Evolutionary conservation across 257 asterid genomes (phyloP).

Genomic region (Primulina huaijiensis): DNA sequence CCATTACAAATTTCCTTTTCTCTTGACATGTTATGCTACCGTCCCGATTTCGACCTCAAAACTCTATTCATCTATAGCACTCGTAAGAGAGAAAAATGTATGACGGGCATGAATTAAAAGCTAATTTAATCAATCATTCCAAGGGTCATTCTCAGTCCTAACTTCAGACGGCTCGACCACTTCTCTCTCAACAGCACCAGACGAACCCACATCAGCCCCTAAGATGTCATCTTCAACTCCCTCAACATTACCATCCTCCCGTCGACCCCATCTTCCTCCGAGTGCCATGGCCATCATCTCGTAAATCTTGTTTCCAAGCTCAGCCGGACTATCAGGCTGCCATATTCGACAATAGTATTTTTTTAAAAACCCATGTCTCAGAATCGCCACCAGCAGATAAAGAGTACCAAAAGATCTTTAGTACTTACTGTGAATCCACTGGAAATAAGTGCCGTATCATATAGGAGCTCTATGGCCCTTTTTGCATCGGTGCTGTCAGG

Average conservation of each 20-base stretch:
- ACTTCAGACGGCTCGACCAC: slow-evolving; percentile 90
- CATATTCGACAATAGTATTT: slow-evolving; percentile 3
- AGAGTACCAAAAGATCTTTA: background rate
- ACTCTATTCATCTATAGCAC: slow-evolving; percentile 1
- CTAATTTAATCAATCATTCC: slow-evolving; percentile 40
- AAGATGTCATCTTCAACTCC: slow-evolving; percentile 17
- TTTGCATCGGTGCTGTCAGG: slow-evolving; percentile 87
- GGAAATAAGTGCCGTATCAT: slow-evolving; percentile 86
- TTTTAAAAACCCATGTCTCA: background rate
- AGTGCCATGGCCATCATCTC: slow-evolving; percentile 99
- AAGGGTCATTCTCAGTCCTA: slow-evolving; percentile 83
- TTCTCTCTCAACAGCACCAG: slow-evolving; percentile 41
- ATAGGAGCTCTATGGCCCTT: slow-evolving; percentile 84
- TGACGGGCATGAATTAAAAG: background rate
- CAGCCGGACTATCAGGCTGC: slow-evolving; percentile 98
- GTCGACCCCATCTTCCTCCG: slow-evolving; percentile 98
- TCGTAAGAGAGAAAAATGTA: background rate
- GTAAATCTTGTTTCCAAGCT: slow-evolving; percentile 88
- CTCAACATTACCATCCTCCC: slow-evolving; percentile 42
- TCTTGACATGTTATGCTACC: background rate
- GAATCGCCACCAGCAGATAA: background rate
- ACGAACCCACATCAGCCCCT: slow-evolving; percentile 31
- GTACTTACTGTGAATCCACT: slow-evolving; percentile 92
- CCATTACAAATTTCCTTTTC: background rate
- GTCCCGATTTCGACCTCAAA: background rate